These are phyloP conservation scores for Pleurotus citrinopileatus DNA, from an alignment of 768 basidiomycete genomes.

Conservation along the genomic window DNA sequence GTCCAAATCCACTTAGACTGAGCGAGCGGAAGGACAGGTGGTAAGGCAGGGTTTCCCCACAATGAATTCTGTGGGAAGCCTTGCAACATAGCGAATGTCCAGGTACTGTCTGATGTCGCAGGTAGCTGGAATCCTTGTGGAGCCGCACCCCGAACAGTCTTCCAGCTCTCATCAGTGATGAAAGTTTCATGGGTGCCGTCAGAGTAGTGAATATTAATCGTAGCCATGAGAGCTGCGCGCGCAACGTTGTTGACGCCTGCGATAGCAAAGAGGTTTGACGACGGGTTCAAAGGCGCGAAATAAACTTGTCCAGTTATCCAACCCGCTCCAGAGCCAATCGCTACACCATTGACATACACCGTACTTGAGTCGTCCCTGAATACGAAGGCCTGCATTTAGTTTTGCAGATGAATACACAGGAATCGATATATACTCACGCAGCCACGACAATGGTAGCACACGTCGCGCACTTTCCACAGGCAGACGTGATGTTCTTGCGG, in stretches of 20 bases:
- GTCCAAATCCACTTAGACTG: conserved; percentile 1
- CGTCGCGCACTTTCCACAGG: background rate
- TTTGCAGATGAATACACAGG: too few relatives aligned
- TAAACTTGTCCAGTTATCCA: conserved; percentile 20
- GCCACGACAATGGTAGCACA: too few relatives aligned
- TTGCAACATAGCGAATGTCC: conserved; percentile 18
- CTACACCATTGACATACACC: conserved; percentile 1
- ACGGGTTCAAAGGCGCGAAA: background rate
- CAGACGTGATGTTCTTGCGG: background rate
- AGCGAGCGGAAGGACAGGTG: background rate
- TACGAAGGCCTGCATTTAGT: too few relatives aligned
- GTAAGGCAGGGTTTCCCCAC: conserved; percentile 15
- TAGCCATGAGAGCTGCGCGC: background rate
- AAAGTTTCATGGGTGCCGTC: background rate
- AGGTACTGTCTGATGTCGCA: conserved; percentile 19
- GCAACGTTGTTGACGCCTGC: background rate
- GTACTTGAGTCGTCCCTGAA: background rate
- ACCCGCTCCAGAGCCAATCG: conserved; percentile 3
- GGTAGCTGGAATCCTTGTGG: conserved; percentile 16
- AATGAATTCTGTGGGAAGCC: conserved; percentile 17
- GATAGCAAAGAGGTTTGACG: background rate
- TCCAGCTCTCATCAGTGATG: conserved; percentile 1
- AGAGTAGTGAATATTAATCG: background rate
- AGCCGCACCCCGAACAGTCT: background rate
- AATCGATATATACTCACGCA: background rate